phyloP scores from a whole-genome alignment of 768 basidiomycete genomes.

The Kwoniella dendrophila region DNA sequence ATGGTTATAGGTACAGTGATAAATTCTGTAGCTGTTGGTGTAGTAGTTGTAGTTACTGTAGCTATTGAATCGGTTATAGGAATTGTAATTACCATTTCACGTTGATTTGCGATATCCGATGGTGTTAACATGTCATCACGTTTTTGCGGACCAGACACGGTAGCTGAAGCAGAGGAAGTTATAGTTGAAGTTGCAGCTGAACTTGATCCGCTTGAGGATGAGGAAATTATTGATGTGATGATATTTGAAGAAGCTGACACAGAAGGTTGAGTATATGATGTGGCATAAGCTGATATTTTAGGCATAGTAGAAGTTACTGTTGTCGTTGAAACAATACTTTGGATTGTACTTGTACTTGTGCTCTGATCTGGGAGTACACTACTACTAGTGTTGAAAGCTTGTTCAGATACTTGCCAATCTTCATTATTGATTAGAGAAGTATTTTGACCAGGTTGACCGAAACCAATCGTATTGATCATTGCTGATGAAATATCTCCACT shows the following conservation, averaged over 20 bases:
- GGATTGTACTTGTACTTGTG: background rate
- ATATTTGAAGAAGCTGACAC: background rate
- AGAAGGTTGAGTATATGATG: background rate
- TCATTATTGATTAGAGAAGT: slow-evolving; percentile 6
- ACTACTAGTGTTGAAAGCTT: background rate
- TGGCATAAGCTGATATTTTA: background rate
- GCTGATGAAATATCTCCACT: background rate
- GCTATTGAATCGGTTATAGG: slow-evolving; percentile 13
- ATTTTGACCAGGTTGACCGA: background rate
- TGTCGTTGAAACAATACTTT: slow-evolving; percentile 11
- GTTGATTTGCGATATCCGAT: background rate
- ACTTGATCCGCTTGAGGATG: too few relatives aligned
- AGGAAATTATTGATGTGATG: background rate
- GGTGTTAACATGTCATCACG: slow-evolving; percentile 6
- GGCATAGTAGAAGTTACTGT: slow-evolving; percentile 20
- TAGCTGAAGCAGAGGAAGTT: background rate
- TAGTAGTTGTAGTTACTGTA: background rate
- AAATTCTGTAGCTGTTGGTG: slow-evolving; percentile 6
- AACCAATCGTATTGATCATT: slow-evolving; percentile 15
- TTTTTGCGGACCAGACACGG: background rate
- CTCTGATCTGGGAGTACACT: too few relatives aligned
- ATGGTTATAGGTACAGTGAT: slow-evolving; percentile 5
- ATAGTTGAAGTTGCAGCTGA: background rate
- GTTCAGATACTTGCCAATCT: slow-evolving; percentile 24
- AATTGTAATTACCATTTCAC: slow-evolving; percentile 4